Evolutionary conservation across 1,284 basidiomycete species (phyloP).

Genomic region (Ceratobasidium theobromae): DNA sequence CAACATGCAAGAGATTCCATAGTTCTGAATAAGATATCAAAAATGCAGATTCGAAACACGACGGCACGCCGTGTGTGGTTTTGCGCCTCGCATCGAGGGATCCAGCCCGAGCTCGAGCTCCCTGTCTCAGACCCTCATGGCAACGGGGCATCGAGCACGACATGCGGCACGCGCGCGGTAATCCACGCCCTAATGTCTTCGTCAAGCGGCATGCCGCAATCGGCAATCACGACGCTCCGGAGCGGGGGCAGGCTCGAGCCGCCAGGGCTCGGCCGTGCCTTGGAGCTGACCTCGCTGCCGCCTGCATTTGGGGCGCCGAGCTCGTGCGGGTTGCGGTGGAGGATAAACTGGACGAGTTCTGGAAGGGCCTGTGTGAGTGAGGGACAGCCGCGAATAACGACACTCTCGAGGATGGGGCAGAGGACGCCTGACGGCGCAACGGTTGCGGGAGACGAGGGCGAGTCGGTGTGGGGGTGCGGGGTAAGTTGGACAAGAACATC

Average conservation of each 20-base stretch:
- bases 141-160: slow-evolving; percentile 18
- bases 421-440: slow-evolving; percentile 3
- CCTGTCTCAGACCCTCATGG: background rate
- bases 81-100: too few species aligned
- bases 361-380: slow-evolving; percentile 19
- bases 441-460: background rate
- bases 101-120: background rate
- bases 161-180: slow-evolving; percentile 28
- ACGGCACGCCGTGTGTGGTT: background rate
- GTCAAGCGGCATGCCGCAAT: slow-evolving; percentile 25
- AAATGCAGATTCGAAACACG: background rate
- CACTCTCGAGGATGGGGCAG: slow-evolving; percentile 28
- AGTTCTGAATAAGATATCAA: slow-evolving; percentile 1
- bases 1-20: background rate
- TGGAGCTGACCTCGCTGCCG: too few species aligned
- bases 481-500: slow-evolving; percentile 29
- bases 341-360: slow-evolving; percentile 25
- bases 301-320: too few species aligned
- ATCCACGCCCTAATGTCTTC: slow-evolving; percentile 30
- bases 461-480: slow-evolving; percentile 11
- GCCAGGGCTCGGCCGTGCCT: too few species aligned
- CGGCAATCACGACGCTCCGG: slow-evolving; percentile 26
- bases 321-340: slow-evolving; percentile 25
- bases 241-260: background rate
- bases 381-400: slow-evolving; percentile 21